Base-by-base conservation (phyloP, 768 basidiomycete genomes). In the Pulveroboletus ravenelii region DNA sequence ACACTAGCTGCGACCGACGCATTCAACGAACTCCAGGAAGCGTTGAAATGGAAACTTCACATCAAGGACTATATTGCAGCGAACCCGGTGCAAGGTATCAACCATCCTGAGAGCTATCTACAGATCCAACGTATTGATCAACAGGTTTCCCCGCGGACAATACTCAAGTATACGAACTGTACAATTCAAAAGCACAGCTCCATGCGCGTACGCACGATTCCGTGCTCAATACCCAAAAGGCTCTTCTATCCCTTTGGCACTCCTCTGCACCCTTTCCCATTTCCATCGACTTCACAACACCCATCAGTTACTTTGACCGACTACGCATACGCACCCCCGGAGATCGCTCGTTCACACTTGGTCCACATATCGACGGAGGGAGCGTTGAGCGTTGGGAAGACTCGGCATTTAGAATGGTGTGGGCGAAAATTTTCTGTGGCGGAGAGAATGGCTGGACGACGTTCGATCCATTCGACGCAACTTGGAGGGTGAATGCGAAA, bases 301-400 rank as follows among this genome's bases (percentile, higher is more conserved):
- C 87, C 1, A 67, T 90, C n/a, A 80, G 82, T 1, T 91, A 91
- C 65, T 86, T 81, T 51, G 89, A 92, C 66, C 76, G 89, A 6
- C 69, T 90, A 10, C 76, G 87, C 2, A 86, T 89, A 41, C 78
- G 89, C 6, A 75, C 74, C 27, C 85, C 87, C 0, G 89, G 88
- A 0, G 87, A 88, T 53, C 66, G 73, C 12, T 74, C 75, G 42
- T 89, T 89, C 60, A 75, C 80, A 0, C 69, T 89, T 2, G 85
- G 82, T 0, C 82, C 85, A 10, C 82, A 85, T 47, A 64, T 74
- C 14, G 79, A 81, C 44, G 74, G 74, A 0, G 80, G 80, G 10
- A 72, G 75, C 8, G 68, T 78, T 51, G 71, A 85, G 70, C 65
- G 83, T 2, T 80, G 79, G 79, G 77, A 81, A 59, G 78, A 84